Evolutionary conservation across 192 early-diverging fungal species (phyloP).

Genomic region (Allomyces arbusculus): DNA sequence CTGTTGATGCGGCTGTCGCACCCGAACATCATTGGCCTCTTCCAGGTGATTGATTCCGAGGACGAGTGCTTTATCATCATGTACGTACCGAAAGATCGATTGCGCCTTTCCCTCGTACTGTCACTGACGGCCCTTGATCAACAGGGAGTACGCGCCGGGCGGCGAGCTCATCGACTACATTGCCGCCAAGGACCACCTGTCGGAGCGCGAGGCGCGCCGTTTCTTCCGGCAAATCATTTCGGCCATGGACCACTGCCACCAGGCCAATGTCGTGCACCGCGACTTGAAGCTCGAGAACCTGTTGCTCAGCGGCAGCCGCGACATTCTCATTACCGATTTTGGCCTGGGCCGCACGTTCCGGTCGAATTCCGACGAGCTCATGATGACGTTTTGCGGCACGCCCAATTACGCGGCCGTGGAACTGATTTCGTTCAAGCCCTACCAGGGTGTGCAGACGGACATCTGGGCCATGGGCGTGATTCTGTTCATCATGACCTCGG

Average conservation of each 20-base stretch:
- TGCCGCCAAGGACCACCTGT: slow-evolving; percentile 19
- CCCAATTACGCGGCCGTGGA: slow-evolving; percentile 44
- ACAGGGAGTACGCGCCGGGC: slow-evolving; percentile 39
- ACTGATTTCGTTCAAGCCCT: slow-evolving; percentile 37
- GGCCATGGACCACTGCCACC: slow-evolving; percentile 40
- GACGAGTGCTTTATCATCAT: slow-evolving; percentile 43
- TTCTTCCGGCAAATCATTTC: slow-evolving; percentile 38
- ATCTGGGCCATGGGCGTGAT: slow-evolving; percentile 52
- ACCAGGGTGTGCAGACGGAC: slow-evolving; percentile 37
- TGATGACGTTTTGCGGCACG: slow-evolving; percentile 46
- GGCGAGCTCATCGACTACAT: slow-evolving; percentile 39
- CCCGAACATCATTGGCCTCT: slow-evolving; percentile 37
- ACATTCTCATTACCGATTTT: slow-evolving; percentile 39
- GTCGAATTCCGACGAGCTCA: slow-evolving; percentile 19
- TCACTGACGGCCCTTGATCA: neutral
- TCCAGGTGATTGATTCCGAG: slow-evolving; percentile 36
- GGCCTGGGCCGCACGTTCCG: slow-evolving; percentile 31
- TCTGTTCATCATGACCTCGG: slow-evolving; percentile 36
- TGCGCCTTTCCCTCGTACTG: neutral
- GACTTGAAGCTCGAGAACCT: slow-evolving; percentile 26
- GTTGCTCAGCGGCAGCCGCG: slow-evolving; percentile 21
- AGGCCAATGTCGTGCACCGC: slow-evolving; percentile 37
- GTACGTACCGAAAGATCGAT: slow-evolving; percentile 13
- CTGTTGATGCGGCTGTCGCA: slow-evolving; percentile 38
- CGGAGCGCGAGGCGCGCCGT: slow-evolving; percentile 27